Evolutionary conservation across 345 rosid genomes (phyloP), one percentile per base, ranked within the genome.

Genomic region (Euclidium syriacum): DNA sequence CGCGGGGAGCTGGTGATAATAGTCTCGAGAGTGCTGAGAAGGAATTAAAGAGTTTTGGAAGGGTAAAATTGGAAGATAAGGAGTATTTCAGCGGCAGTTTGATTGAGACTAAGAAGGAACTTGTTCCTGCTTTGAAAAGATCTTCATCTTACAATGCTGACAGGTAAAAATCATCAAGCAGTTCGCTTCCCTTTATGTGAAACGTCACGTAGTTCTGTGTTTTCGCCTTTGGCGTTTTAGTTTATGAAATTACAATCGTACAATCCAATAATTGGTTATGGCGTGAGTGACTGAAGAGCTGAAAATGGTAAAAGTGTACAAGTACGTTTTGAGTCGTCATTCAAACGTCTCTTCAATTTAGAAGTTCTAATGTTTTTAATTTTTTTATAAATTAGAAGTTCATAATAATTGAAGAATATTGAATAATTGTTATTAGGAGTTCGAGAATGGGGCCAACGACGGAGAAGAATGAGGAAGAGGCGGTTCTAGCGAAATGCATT

Each of bases 21-120:
- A n/a, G 26, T 2, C 9, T 14, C 0, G 65, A 35, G 48, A 61
- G 48, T 68, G 67, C 12, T 68, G 70, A 47, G 70, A 71, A 42
- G 73, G 61, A 24, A 64, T 41, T 73, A 46, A 16, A 40, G 25
- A 64, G 44, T 64, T 69, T 80, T 4, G 12, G 77, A 42, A 76
- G 91, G 85, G 73, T 87, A 63, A 78, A 58, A 51, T 47, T 84
- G 85, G 97, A 85, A 78, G 90, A 84, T 3, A 90, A 87, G 68
- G 95, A 84, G 68, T 87, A 87, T 70, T 94, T 94, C 57, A 94
- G 99, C 38, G 97, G 99, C 30, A 90, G 99, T 80, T 71, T 94
- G 78, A 76, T 90, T 18, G 99, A 90, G 85, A 83, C 90, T 11
- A 73, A 84, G 71, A 89, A 70, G 25, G 77, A 80, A 24, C 72